Base-by-base conservation (phyloP, 2,329 filamentous ascomycete genomes). In the Venturia pyrina region DNA sequence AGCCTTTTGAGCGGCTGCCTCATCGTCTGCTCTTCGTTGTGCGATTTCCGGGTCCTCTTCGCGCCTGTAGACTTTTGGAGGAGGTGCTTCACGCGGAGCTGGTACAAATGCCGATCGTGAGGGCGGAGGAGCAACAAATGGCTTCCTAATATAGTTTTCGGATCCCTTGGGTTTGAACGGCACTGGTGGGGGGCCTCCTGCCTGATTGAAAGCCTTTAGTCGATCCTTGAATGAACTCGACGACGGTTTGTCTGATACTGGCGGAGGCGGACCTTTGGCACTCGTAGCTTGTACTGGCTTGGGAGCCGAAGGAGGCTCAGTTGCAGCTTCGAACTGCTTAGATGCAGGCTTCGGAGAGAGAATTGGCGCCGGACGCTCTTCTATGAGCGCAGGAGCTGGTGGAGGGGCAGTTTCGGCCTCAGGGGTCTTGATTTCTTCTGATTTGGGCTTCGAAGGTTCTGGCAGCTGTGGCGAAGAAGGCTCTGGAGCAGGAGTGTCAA, bases 181-280 rank as follows among this genome's bases (percentile, higher is more conserved):
- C n/a, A 91, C 85, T 67, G 95, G 81, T 10, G 95, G 95, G 2
- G 92, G 87, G 6, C 92, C 91, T 46, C 90, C 86, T 57, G 90
- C 82, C 75, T 93, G 95, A 78, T 99, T 99, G 80, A 99, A 99
- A 57, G 95, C 93, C 43, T 95, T 95, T 74, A 99, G 96, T 68
- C 95, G 90, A 78, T 98, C 95, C 74, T 86, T 93, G 80, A 99
- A 98, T 1, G 95, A 91, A 72, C 85, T 90, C 37, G 92, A 91
- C 5, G 53, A 59, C 32, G 53, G 53, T 75, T 96, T 96, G 71
- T 91, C 90, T 15, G 82, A 82, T 15, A 86, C 80, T 21, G 85
- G 83, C 15, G 91, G 89, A 48, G 90, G 69, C 34, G 72, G 70
- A 60, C 71, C 69, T 64, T 73, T 70, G 41, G 68, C 68, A 46